Conservation (phyloP, 106 monocot genomes). For the Acanthochlamys bracteata region DNA sequence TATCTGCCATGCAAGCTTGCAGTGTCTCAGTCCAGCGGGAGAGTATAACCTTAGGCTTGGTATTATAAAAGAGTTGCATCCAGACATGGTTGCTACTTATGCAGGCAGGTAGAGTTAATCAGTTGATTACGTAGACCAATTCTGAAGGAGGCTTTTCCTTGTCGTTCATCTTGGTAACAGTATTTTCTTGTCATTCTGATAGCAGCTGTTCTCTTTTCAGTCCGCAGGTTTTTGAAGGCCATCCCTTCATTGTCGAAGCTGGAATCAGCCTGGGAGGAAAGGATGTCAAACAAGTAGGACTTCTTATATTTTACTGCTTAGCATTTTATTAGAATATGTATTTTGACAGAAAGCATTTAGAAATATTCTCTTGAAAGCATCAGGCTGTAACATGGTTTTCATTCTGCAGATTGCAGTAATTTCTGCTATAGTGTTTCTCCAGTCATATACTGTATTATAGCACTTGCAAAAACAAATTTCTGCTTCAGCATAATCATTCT, state of each 20-base stretch:
- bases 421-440: too few relatives aligned
- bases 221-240: slow-evolving; percentile 97
- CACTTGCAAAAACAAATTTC: too few relatives aligned
- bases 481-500: too few relatives aligned
- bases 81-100: slow-evolving; percentile 95
- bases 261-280: slow-evolving; percentile 97
- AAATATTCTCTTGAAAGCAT: too few relatives aligned
- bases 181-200: slow-evolving; percentile 1
- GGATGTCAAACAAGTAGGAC: slow-evolving; percentile 84
- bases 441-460: too few relatives aligned
- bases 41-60: slow-evolving; percentile 98
- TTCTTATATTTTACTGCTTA: slow-evolving; percentile 6
- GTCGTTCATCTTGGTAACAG: too few relatives aligned
- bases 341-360: too few relatives aligned
- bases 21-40: slow-evolving; percentile 99
- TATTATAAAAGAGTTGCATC: slow-evolving; percentile 92
- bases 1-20: slow-evolving; percentile 9
- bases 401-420: too few relatives aligned
- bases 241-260: slow-evolving; percentile 99
- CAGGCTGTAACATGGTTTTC: too few relatives aligned
- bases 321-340: background rate
- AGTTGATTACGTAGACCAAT: background rate
- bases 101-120: slow-evolving; percentile 82
- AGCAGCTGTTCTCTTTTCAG: slow-evolving; percentile 20
- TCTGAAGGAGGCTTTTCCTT: too few relatives aligned